Conservation (phyloP, 2,329 filamentous ascomycete genomes). For the Cercospora sojina region DNA sequence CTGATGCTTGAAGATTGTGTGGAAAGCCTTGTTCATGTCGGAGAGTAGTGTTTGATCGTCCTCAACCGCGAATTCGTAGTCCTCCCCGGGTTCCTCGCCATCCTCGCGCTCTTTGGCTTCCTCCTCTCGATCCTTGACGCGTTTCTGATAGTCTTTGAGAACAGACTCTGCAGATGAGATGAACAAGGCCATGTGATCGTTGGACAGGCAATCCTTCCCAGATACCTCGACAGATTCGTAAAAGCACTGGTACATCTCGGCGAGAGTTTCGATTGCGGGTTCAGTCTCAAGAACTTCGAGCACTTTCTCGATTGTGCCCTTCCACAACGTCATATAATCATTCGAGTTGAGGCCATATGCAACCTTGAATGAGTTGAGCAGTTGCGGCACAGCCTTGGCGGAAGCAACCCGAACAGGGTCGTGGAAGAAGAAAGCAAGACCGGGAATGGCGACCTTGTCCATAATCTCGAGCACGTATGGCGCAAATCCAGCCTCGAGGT, state of each 20-base stretch:
- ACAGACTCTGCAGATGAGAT: conserved; percentile 82
- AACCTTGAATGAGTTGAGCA: conserved; percentile 92
- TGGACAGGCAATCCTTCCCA: conserved; percentile 76
- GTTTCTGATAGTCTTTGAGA: conserved; percentile 87
- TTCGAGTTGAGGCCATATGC: conserved; percentile 78
- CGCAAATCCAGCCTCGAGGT: conserved; percentile 88
- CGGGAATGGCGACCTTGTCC: conserved; percentile 92
- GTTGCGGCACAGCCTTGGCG: conserved; percentile 88
- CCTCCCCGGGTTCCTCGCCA: conserved; percentile 72
- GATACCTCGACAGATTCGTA: conserved; percentile 96
- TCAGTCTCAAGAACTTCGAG: conserved; percentile 91
- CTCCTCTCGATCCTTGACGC: conserved; percentile 78
- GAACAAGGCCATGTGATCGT: conserved; percentile 79
- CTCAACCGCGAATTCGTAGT: conserved; percentile 85
- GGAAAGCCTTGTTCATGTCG: conserved; percentile 99
- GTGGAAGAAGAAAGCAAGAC: conserved; percentile 98
- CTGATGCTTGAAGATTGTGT: conserved; percentile 98
- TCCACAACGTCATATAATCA: conserved; percentile 81
- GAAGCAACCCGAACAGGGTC: conserved; percentile 94
- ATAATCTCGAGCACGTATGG: conserved; percentile 90
- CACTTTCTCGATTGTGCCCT: conserved; percentile 80
- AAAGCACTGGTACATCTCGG: conserved; percentile 99
- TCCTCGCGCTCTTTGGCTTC: conserved; percentile 81
- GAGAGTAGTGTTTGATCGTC: conserved; percentile 95
- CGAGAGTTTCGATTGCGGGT: conserved; percentile 91